Evolutionary conservation across 2,329 filamentous ascomycete genomes (phyloP).

Genomic region (Fusarium cicatricum): DNA sequence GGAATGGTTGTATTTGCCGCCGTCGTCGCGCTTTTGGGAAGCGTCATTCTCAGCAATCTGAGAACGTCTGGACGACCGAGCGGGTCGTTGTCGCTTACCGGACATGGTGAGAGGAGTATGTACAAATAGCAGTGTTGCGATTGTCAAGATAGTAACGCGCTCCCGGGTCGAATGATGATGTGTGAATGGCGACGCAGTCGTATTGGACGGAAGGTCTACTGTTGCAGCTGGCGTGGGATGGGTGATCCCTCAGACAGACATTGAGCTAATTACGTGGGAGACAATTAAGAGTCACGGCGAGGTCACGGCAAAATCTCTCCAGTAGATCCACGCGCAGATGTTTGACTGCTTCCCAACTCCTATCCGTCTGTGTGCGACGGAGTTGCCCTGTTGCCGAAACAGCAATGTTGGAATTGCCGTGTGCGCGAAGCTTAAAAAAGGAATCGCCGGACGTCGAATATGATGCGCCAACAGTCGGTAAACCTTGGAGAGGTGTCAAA

Average conservation of each 20-base stretch:
- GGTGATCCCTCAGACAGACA: constrained; percentile 41
- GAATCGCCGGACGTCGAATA: neutral
- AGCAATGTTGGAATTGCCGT: constrained; percentile 3
- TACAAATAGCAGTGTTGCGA: constrained; percentile 7
- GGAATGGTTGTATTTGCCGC: constrained; percentile 15
- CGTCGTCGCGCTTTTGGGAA: constrained; percentile 15
- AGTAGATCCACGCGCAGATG: constrained; percentile 36
- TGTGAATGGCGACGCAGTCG: constrained; percentile 20
- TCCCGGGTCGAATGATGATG: constrained; percentile 17
- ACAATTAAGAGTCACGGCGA: constrained; percentile 48
- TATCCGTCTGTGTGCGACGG: constrained; percentile 30
- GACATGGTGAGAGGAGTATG: constrained; percentile 43
- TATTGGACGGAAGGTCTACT: constrained; percentile 41
- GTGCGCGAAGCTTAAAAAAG: constrained; percentile 4
- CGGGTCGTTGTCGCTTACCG: constrained; percentile 45
- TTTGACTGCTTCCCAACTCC: constrained; percentile 34
- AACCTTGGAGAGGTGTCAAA: neutral
- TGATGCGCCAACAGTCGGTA: neutral
- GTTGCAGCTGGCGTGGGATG: constrained; percentile 38
- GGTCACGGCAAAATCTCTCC: constrained; percentile 41
- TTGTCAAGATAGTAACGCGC: constrained; percentile 15
- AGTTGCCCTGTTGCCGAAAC: constrained; percentile 15
- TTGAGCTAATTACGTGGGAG: constrained; percentile 46
- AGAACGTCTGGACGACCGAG: constrained; percentile 25
- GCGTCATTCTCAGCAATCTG: constrained; percentile 14